Percentiles rank a stretch among this genome's conserved stretches.
These are phyloP conservation scores for Cicer arietinum DNA, from an alignment of 306 rosid genomes.

Conservation along the genomic window DNA sequence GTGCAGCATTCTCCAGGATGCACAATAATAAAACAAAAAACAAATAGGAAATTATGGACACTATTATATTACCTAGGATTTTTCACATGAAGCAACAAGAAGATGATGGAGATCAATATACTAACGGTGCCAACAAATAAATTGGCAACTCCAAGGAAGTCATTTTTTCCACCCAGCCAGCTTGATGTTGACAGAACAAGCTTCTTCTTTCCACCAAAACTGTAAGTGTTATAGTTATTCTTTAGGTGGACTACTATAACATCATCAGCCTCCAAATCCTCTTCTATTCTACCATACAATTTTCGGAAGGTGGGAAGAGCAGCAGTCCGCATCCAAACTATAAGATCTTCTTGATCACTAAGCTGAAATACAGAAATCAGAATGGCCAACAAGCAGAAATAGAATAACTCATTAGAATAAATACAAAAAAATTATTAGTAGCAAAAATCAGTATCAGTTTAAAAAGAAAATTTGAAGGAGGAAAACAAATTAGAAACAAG, in stretches of 20 bases:
- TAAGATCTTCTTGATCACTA: conserved; percentile 94
- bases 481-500: background rate
- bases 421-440: conserved; percentile 22
- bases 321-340: conserved; percentile 99
- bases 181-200: conserved; percentile 85
- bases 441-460: conserved; percentile 25
- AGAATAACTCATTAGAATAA: conserved; percentile 39
- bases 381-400: conserved; percentile 39
- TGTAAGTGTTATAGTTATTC: conserved; percentile 90
- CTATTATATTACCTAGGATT: conserved; percentile 63
- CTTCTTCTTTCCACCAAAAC: conserved; percentile 92
- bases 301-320: conserved; percentile 95
- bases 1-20: conserved; percentile 28
- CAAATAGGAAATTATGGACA: conserved; percentile 23
- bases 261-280: conserved; percentile 84
- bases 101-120: conserved; percentile 68
- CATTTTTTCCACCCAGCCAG: conserved; percentile 95
- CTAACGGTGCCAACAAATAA: conserved; percentile 72
- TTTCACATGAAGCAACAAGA: conserved; percentile 83
- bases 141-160: conserved; percentile 87
- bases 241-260: conserved; percentile 66
- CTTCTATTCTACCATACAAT: conserved; percentile 91
- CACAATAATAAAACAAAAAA: conserved; percentile 25
- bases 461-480: background rate
- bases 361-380: conserved; percentile 59